Evolutionary conservation across 2,329 filamentous ascomycete genomes (phyloP).

Genomic region (Colletotrichum eleusines): DNA sequence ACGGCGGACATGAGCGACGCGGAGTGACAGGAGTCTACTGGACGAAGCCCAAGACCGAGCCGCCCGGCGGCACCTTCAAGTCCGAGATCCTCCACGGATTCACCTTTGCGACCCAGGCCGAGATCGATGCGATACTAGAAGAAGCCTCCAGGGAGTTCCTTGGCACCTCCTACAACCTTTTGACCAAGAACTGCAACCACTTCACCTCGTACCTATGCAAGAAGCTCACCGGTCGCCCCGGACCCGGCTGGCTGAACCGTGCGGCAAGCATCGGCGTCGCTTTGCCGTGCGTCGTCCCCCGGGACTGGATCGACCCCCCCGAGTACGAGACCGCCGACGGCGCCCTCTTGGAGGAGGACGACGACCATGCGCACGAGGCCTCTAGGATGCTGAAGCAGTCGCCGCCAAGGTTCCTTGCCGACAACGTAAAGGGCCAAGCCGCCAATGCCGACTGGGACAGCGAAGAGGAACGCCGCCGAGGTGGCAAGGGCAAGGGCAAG

Average conservation of each 20-base stretch:
- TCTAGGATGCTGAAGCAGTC: constrained; percentile 67
- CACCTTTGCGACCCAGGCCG: constrained; percentile 74
- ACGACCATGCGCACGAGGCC: constrained; percentile 65
- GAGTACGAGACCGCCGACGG: constrained; percentile 81
- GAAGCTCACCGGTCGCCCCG: constrained; percentile 76
- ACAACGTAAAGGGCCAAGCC: constrained; percentile 45
- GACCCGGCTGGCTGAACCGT: constrained; percentile 83
- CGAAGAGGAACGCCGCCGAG: constrained; percentile 58
- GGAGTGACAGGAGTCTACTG: constrained; percentile 85
- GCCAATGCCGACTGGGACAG: constrained; percentile 57
- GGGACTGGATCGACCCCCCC: constrained; percentile 84
- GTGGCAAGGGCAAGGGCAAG: constrained; percentile 59
- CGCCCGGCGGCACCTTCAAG: constrained; percentile 82
- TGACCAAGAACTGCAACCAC: constrained; percentile 90
- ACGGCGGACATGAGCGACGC: constrained; percentile 81
- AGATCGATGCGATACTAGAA: constrained; percentile 78
- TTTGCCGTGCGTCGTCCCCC: constrained; percentile 84
- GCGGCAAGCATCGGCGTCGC: constrained; percentile 87
- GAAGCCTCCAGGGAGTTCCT: constrained; percentile 78
- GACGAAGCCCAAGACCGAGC: constrained; percentile 78
- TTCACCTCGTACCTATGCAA: constrained; percentile 84
- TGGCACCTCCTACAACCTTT: constrained; percentile 82
- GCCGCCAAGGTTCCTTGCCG: constrained; percentile 44
- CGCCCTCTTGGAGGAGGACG: constrained; percentile 71
- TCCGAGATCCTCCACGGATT: constrained; percentile 84